Conservation (phyloP, 768 basidiomycete species). For the Piloderma croceum region DNA sequence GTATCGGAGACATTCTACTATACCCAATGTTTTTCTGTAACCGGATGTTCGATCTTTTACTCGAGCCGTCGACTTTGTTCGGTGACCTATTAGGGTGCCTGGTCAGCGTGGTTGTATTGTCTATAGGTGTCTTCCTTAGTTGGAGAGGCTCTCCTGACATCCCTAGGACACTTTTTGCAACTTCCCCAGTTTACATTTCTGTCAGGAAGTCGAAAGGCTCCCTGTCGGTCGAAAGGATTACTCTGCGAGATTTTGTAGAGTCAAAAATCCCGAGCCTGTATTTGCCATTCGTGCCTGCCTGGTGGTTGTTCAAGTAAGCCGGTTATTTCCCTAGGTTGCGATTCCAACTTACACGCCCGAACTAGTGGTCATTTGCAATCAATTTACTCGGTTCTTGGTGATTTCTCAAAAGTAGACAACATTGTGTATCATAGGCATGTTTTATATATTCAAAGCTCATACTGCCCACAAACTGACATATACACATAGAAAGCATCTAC, state of each 20-base stretch:
- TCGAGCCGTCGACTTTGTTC: too few species aligned
- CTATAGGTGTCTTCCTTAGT: too few species aligned
- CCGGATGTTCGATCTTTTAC: too few species aligned
- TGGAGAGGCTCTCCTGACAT: too few species aligned
- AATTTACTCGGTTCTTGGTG: constrained; percentile 50
- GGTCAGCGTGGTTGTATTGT: too few species aligned
- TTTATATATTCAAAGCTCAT: neutral
- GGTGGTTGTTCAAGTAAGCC: constrained; percentile 35
- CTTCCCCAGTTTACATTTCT: neutral
- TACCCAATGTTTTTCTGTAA: too few species aligned
- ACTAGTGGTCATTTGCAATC: constrained; percentile 66
- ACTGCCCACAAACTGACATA: neutral
- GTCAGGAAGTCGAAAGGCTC: neutral
- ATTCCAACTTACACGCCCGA: too few species aligned
- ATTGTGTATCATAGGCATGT: constrained; percentile 52
- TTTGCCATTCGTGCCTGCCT: constrained; percentile 37
- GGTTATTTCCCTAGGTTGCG: constrained; percentile 6
- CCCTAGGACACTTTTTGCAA: neutral
- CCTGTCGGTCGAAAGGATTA: neutral
- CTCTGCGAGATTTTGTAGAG: constrained; percentile 3
- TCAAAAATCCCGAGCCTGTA: constrained; percentile 35
- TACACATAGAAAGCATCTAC: constrained; percentile 39
- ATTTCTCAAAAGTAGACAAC: constrained; percentile 52
- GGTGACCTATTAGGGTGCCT: too few species aligned
- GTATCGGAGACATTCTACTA: too few species aligned